Base-by-base conservation (phyloP, 768 basidiomycete species). In the Russula vinacea region DNA sequence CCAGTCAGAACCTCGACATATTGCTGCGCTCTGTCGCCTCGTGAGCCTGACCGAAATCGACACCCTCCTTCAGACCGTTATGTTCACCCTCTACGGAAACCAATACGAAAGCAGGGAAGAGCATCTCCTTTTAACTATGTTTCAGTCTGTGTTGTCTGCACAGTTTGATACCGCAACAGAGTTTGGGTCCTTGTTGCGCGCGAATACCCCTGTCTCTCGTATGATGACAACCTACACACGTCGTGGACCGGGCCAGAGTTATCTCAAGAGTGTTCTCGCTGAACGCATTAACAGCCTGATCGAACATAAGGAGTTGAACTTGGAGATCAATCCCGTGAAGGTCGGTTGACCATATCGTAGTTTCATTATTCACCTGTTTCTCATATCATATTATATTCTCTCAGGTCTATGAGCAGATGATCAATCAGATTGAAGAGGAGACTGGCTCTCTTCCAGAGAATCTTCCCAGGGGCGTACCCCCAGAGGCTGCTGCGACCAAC, bases 171-270 rank as follows among this genome's bases (percentile, higher is more conserved):
- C 93, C 2, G 94, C 97, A 17, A 96, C 94, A 59, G 97, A 99
- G 75, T 98, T 99, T 70, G 95, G 96, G n/a, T 98, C 96, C 5
- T 83, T 99, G 13, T 85, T 99, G 33, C 92, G 97, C 59, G 97
- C 97, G 64, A 99, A 99, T 76, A 99, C 97, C 56, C 97, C 97
- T 53, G 97, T 99, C 26, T 98, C 94, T 55, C 89, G 97, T 44
- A 99, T 99, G 97, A 99, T 99, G 97, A 99, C 97, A 51, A 98
- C 97, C 22, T 99, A 99, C 77, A 98, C 97, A 58, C 91, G 97
- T 65, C 90, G 97, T 60, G 97, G 97, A 62, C 97, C 97, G 1
- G 97, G 97, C 62, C 97, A 98, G 76, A 94, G 93, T 71, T 99
- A 98, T 75, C 86, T 99, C 68, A 99, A 99, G 81, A 89, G 90